Evolutionary conservation across 73 alveolate genomes (phyloP).

Genomic region (Effrenium voratum): DNA sequence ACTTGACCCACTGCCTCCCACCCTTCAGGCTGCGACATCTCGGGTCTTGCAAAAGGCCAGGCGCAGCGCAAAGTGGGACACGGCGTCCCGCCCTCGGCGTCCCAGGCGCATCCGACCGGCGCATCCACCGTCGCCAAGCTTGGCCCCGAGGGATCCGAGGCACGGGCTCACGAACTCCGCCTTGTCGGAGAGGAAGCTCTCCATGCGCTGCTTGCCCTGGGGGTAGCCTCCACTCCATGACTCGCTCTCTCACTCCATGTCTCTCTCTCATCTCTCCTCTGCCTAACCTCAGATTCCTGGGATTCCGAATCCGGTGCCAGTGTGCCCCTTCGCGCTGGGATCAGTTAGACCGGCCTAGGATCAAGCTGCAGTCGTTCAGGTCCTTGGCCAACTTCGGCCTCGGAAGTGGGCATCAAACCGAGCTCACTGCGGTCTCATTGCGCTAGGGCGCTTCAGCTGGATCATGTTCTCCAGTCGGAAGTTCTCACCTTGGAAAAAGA

Average conservation of each 20-base stretch:
- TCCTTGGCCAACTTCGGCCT: constrained; percentile 65
- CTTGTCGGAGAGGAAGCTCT: constrained; percentile 31
- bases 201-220: background rate
- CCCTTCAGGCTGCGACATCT: constrained; percentile 19
- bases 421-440: background rate
- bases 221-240: constrained; percentile 64
- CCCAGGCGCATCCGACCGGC: background rate
- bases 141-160: background rate
- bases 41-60: constrained; percentile 74
- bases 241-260: too few species aligned
- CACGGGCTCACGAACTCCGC: constrained; percentile 7
- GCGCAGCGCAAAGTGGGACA: constrained; percentile 82
- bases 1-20: background rate
- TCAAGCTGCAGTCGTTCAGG: constrained; percentile 31
- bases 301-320: too few species aligned
- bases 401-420: background rate
- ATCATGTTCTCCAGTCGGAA: constrained; percentile 65
- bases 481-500: background rate
- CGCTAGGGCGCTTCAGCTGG: background rate
- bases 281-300: too few species aligned
- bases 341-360: background rate
- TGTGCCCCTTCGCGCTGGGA: too few species aligned
- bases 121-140: background rate
- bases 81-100: constrained; percentile 22
- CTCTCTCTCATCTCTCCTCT: too few species aligned